Base-by-base conservation (phyloP, 192 early-diverging fungal genomes). In the Piromyces finnis region DNA sequence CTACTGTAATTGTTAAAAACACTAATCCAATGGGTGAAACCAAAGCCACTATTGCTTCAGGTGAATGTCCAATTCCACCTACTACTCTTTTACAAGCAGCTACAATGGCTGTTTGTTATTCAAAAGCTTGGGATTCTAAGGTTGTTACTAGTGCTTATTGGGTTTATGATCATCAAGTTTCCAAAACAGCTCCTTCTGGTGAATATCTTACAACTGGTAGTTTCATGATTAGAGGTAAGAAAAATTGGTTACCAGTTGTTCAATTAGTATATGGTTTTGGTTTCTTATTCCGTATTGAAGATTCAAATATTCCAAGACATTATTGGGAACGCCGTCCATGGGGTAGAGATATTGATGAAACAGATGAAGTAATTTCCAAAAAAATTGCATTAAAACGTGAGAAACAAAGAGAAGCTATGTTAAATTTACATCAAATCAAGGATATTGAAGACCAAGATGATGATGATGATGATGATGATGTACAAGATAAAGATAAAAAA, bases 181-280 rank as follows among this genome's bases (percentile, higher is more conserved):
- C 92, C 80, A 97, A 96, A 83, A 91, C 92, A 4, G 95, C 95
- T 29, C 94, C 94, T 0, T 94, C 95, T 5, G 96, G 96, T 30
- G 96, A 98, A 82, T 95, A 93, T 80, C 85, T 98, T 80, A 92
- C 92, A 5, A 94, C 94, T 0, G 95, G 96, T 26, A 93, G 90
- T 81, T 97, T 98, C 84, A 96, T 95, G 92, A 94, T 98, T 81
- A 87, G 93, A 29, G 97, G 95, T 51, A 95, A 95, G 85, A 99
- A 98, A 86, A 94, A 94, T 83, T 87, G 84, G 85, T 86, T 98
- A 82, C 97, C 97, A 12, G 94, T 97, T 12, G 90, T 93, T 26
- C 96, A 97, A 85, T 85, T 99, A 7, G 92, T 96, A 0, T 98
- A 97, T 83, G 97, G 97, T n/a, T 94, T 97, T 85, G 97, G 94